Conservation (phyloP, 192 early-diverging fungal species). For the Entomortierella beljakovae region DNA sequence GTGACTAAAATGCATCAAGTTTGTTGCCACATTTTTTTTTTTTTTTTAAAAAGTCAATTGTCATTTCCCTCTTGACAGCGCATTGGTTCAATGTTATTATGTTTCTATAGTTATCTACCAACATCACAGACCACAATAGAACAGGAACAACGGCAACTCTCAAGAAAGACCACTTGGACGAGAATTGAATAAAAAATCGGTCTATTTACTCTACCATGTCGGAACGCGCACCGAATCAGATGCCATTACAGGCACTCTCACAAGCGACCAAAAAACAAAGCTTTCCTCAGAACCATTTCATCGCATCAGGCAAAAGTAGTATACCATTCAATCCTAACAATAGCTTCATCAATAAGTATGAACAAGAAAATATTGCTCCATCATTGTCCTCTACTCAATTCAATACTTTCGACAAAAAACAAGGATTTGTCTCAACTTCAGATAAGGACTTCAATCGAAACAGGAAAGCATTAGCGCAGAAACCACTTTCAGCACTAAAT, state of each 20-base stretch:
- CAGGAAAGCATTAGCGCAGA: slow-evolving; percentile 20
- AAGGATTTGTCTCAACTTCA: not conserved
- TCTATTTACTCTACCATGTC: slow-evolving; percentile 7
- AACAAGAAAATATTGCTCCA: slow-evolving; percentile 1
- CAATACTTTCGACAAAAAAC: not conserved
- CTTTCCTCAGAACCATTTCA: not conserved
- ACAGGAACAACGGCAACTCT: too few relatives aligned
- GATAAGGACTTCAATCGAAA: slow-evolving; percentile 8
- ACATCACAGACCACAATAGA: not conserved
- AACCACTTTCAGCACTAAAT: not conserved
- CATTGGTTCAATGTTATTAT: too few relatives aligned
- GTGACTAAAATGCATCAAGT: too few relatives aligned
- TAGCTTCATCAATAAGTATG: not conserved
- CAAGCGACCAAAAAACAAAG: slow-evolving; percentile 10
- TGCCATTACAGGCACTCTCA: not conserved
- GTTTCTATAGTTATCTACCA: not conserved
- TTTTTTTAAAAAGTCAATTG: too few relatives aligned
- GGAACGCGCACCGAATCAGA: slow-evolving; percentile 5
- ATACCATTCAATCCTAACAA: not conserved
- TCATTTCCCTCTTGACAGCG: too few relatives aligned
- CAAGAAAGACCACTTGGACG: not conserved
- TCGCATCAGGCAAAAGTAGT: not conserved
- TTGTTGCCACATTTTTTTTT: too few relatives aligned
- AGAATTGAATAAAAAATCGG: not conserved
- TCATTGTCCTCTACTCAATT: not conserved